Base-by-base conservation (phyloP, 2,329 filamentous ascomycete genomes). In the Monilinia fructicola region DNA sequence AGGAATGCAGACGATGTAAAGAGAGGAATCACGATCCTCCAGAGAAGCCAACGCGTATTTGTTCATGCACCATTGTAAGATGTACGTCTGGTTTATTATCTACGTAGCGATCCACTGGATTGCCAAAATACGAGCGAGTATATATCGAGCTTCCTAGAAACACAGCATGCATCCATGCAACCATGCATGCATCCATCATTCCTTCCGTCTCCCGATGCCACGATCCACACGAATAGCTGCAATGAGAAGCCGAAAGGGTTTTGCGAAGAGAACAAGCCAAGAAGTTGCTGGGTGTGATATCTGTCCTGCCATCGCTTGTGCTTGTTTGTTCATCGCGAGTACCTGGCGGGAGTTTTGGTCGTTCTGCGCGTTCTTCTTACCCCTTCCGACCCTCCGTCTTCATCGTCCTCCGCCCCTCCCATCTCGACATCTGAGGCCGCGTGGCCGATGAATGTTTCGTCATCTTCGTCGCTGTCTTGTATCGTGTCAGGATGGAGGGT, bases 311-410 rank as follows among this genome's bases (percentile, higher is more conserved):
- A 35, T 23, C n/a, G 28, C 18, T 2, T 6, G 4, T 12, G 10
- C 12, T 60, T 60, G 3, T 23, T 35, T 3, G 10, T 23, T 61
- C 18, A 64, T 38, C 40, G 21, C 5, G 38, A 46, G 48, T 66
- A 66, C 11, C 50, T 63, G 6, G 38, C 11, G 4, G 64, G 64
- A 5, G 54, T 48, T 7, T 48, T 66, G 7, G 48, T 46, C n/a
- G 14, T 18, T 12, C 56, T 42, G 0, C n/a, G 35, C 18, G 54
- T 65, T 61, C 50, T 63, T 23, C 64, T 40, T 14, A 48, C 48
- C 31, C 14, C 11, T 16, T 26, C n/a, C 12, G 44, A 40, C 56
- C 63, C 59, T 23, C 60, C 61, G 3, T 44, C 46, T 5, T 38
- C 23, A 0, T 23, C 55, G 11, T 42, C 46, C 9, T 50, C 55